phyloP scores from a whole-genome alignment of 140 eudicot genomes.

The Senecio squalidus region DNA sequence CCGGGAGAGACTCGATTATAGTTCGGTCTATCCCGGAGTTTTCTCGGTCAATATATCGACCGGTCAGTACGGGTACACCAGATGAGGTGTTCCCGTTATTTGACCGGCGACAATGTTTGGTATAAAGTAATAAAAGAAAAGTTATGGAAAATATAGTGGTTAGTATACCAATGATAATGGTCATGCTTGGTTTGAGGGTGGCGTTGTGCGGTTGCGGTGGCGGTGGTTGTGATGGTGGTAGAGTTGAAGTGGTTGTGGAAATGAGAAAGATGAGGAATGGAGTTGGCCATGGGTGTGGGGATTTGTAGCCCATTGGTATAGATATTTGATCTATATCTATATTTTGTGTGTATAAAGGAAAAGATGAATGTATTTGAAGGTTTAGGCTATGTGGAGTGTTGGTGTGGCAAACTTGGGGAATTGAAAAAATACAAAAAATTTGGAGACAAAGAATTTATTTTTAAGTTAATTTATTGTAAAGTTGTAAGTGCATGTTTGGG shows the following conservation, averaged over 20 bases:
- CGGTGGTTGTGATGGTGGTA: conserved; percentile 18
- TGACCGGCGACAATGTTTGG: conserved; percentile 45
- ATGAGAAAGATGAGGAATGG: background rate
- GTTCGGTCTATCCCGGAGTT: conserved; percentile 68
- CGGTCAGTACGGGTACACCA: background rate
- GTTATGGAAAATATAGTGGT: conserved; percentile 57
- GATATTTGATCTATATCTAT: background rate
- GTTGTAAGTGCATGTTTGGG: no score
- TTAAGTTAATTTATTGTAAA: no score
- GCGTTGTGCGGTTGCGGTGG: conserved; percentile 25
- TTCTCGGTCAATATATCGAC: conserved; percentile 18
- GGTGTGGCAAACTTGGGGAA: no score
- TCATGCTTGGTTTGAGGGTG: conserved; percentile 46
- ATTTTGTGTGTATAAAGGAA: conserved; percentile 6
- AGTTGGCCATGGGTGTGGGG: conserved; percentile 19
- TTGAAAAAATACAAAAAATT: no score
- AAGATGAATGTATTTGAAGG: conserved; percentile 15
- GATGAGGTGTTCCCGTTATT: background rate
- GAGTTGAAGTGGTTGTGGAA: background rate
- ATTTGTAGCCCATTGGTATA: conserved; percentile 23
- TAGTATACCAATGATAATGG: conserved; percentile 47
- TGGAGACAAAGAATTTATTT: no score
- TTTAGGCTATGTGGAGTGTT: background rate
- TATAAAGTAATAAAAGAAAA: conserved; percentile 56
- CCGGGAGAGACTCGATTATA: conserved; percentile 62